Conservation (phyloP, 2,329 filamentous ascomycete genomes). For the Pseudogymnoascus sp. region DNA sequence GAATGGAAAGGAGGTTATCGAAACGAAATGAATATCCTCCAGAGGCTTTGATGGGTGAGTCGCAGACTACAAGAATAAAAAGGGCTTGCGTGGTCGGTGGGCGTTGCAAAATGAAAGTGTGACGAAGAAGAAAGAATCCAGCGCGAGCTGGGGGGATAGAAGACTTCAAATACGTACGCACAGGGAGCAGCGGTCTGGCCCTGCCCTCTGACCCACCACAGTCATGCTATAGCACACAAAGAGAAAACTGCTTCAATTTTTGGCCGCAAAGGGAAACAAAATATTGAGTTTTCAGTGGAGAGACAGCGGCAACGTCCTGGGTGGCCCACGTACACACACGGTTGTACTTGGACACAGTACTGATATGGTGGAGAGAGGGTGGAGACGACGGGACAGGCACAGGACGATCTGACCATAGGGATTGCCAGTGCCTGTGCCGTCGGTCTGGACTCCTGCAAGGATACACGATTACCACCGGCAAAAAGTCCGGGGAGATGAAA, state of each 20-base stretch:
- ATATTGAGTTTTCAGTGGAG: neutral
- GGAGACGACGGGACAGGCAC: neutral
- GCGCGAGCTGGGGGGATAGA: neutral
- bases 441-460: slow-evolving; percentile 1
- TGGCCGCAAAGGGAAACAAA: neutral
- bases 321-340: slow-evolving; percentile 3
- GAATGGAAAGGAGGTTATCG: slow-evolving; percentile 10
- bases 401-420: neutral
- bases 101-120: slow-evolving; percentile 8
- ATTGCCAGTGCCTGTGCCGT: neutral
- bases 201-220: slow-evolving; percentile 1
- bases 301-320: slow-evolving; percentile 1
- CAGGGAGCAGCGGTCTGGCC: neutral
- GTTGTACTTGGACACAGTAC: neutral
- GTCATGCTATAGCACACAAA: neutral
- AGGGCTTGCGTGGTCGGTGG: slow-evolving; percentile 9
- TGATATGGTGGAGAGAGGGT: neutral
- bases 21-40: slow-evolving; percentile 7
- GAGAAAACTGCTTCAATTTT: neutral
- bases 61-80: slow-evolving; percentile 10
- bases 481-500: neutral
- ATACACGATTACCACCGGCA: neutral
- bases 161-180: neutral
- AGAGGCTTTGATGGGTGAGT: slow-evolving; percentile 4
- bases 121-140: neutral